Base-by-base conservation (phyloP, 306 rosid genomes). In the Citrullus amarus region DNA sequence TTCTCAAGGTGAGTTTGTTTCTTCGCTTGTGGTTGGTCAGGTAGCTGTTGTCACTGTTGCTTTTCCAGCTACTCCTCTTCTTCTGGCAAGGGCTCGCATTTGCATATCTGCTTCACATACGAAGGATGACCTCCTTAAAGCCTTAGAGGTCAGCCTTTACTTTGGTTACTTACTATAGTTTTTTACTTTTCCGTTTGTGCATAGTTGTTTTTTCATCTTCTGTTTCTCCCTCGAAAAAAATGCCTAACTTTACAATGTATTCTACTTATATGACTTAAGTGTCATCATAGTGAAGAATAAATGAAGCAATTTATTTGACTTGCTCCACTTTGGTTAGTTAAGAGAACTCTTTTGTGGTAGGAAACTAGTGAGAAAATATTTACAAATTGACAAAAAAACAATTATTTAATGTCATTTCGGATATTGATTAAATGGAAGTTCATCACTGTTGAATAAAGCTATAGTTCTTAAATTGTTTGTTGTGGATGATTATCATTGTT, bases 71-170 rank as follows among this genome's bases (percentile, higher is more conserved):
- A 92, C 96, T 68, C 98, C 98, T 8, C 83, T 92, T 61, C 87
- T 93, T 59, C 77, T 91, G 84, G 97, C 98, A 30, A 88, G 98
- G 86, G 97, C 93, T 53, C 96, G 97, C 25, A 92, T 93, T 77
- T 93, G 97, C 88, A 89, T 93, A 82, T 93, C 98, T 22, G 98
- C 97, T 16, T 86, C 98, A 5, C 98, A 93, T 87, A 83, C 97
- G 39, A 93, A 59, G 86, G 96, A 90, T 84, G 98, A 93, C 86
- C 93, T 93, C 71, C 53, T 84, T 53, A 84, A 87, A 78, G 96
- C 97, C 81, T 88, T 92, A 83, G 89, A 90, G 91, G 98, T 93
- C 80, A 58, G 41, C 61, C 39, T 56, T 77, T 75, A 46, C 53
- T 34, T 34, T 11, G 15, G 30, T 66, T n/a, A 9, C 32, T 6